These are phyloP conservation scores for Allantophomopsis cytisporea DNA, from an alignment of 2,329 filamentous ascomycete genomes.

Conservation along the genomic window DNA sequence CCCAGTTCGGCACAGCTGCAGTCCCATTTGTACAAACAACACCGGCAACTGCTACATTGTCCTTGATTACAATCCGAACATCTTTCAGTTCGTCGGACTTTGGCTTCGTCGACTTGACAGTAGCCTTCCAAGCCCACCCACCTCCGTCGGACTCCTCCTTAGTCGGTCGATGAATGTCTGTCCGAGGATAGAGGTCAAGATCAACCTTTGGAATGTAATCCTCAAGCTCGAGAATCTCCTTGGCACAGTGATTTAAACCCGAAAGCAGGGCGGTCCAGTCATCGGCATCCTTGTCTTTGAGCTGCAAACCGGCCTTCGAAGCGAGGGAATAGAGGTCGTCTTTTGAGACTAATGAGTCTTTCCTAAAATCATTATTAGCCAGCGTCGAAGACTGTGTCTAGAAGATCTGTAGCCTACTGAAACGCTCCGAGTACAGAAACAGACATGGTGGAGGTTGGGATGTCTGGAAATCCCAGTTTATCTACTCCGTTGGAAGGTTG, in stretches of 20 bases:
- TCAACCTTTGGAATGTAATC: constrained; percentile 11
- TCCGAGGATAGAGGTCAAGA: constrained; percentile 9
- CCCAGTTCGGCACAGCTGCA: constrained; percentile 8
- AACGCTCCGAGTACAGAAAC: constrained; percentile 7
- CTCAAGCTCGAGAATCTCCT: constrained; percentile 7
- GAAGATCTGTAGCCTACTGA: constrained; percentile 3
- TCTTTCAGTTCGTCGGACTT: constrained; percentile 5
- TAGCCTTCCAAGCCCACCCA: constrained; percentile 7
- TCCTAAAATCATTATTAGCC: constrained; percentile 3
- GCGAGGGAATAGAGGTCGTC: constrained; percentile 7
- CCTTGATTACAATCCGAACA: constrained; percentile 10
- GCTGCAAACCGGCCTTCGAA: constrained; percentile 3
- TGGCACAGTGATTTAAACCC: constrained; percentile 10
- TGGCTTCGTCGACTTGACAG: constrained; percentile 1
- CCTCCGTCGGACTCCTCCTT: constrained; percentile 7
- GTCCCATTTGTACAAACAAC: constrained; percentile 13
- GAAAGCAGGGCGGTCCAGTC: constrained; percentile 9
- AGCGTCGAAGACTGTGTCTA: background rate
- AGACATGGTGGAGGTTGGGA: constrained; percentile 3
- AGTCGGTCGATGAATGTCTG: constrained; percentile 7
- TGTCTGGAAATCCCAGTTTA: too few species aligned
- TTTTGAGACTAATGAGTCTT: constrained; percentile 9
- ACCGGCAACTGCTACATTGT: constrained; percentile 11
- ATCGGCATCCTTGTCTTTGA: constrained; percentile 5
- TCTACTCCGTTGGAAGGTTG: too few species aligned